Conservation (phyloP, 140 eudicot genomes). For the Oenanthe javanica region DNA sequence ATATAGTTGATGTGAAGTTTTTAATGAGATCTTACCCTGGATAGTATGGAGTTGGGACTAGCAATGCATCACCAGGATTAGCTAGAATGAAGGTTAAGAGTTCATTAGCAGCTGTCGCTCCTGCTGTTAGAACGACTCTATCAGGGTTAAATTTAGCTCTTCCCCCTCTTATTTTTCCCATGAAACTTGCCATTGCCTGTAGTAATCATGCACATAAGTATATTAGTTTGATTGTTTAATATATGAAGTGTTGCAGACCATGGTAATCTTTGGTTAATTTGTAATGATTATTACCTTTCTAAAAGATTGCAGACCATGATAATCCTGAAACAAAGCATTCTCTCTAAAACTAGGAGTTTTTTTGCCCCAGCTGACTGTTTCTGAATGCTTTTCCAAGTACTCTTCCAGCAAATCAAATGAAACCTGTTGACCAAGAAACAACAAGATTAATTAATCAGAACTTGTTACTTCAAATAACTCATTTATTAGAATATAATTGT, state of each 20-base stretch:
- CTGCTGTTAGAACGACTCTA: constrained; percentile 80
- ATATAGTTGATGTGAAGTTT: not conserved
- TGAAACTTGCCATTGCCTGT: constrained; percentile 98
- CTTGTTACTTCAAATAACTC: not conserved
- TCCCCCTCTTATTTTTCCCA: constrained; percentile 92
- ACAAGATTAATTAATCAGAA: constrained; percentile 10
- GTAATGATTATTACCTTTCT: constrained; percentile 45
- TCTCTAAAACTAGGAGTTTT: constrained; percentile 68
- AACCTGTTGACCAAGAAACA: constrained; percentile 41
- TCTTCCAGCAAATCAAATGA: constrained; percentile 89
- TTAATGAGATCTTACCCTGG: constrained; percentile 64
- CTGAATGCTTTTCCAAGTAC: constrained; percentile 57
- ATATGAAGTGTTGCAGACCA: not conserved
- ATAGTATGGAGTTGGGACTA: constrained; percentile 91
- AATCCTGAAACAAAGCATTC: constrained; percentile 93
- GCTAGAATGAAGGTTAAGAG: constrained; percentile 86
- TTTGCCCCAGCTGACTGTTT: constrained; percentile 45
- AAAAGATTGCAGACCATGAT: constrained; percentile 83
- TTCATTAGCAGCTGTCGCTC: constrained; percentile 97
- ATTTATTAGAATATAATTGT: not conserved
- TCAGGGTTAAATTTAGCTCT: constrained; percentile 78
- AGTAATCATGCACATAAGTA: constrained; percentile 1
- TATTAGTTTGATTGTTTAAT: not conserved
- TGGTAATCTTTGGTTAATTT: not conserved
- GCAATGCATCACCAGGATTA: constrained; percentile 87